Evolutionary conservation across 129 eudicot genomes (phyloP), one percentile per base, ranked within the genome.

Genomic region (Scalesia atractyloides): DNA sequence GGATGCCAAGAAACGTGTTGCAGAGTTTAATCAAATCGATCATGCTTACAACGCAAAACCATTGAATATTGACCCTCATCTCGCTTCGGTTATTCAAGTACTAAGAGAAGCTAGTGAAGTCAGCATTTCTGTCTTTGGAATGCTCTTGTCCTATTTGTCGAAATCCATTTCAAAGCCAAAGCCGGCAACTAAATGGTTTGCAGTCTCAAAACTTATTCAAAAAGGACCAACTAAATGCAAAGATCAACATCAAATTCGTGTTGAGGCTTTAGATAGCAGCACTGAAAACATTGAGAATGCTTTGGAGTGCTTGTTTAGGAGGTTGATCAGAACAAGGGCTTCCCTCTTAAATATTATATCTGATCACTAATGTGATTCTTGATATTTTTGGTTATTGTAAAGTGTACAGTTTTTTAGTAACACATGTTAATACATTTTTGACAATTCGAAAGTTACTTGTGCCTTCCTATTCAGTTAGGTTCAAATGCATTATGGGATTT

Each of bases 121-220:
- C 13, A 75, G 76, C 51, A 37, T 75, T 10, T 81, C 75, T 4
- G 68, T 78, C 30, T 73, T 80, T 44, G 72, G 79, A 16, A 70
- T 73, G n/a, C 75, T 86, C 17, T 60, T 83, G 63, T 16, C 22
- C 1, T 81, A 78, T 66, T 43, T 81, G 13, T 73, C 82, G 1
- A 12, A 9, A 39, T 77, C 77, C 4, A 65, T 79, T 16, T 63
- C 54, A 44, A 82, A 82, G 60, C 68, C 75, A 46, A 85, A 82
- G 18, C 37, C 78, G 34, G 24, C 75, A 12, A 72, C 46, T 18
- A 63, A 57, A 47, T 83, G 87, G 89, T 79, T 84, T n/a, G 15
- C 76, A 44, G 79, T 79, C 20, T 82, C 85, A 14, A 87, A 72
- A 56, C 65, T 80, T 60, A 77, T 74, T 48, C 48, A 64, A 24